Base-by-base conservation (phyloP, 352 stramenopile species). In the Globisporangium abappressorium region DNA sequence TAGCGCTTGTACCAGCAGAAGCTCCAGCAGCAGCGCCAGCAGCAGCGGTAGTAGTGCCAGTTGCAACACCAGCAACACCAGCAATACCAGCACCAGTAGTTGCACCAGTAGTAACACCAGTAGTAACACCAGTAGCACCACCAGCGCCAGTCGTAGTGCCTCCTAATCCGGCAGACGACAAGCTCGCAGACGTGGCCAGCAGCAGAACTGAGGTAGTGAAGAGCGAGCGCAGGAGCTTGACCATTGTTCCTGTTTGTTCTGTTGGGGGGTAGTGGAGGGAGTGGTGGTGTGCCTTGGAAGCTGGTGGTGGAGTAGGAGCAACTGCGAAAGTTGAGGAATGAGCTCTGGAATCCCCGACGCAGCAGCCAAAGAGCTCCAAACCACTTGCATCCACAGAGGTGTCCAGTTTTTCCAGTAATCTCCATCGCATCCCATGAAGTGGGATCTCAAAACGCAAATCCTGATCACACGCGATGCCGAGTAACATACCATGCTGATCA, bases 241-340 rank as follows among this genome's bases (percentile, higher is more conserved):
- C 41, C 47, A 66, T 66, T 24, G 47, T 22, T 57, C 12, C 34
- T 36, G 34, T 46, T 46, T 46, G 38, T 20, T 12, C 4, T 46
- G 38, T 20, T 46, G 12, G 38, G 24, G 18, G 28, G 8, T 15
- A 28, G 12, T 20, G 43, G 22, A 24, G 2, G 22, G 18, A 33
- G 41, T 43, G 41, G 41, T 22, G 28, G 18, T 51, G 49, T 66
- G 30, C 53, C 24, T 57, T 57, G 24, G 53, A 56, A 57, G 53
- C 53, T 57, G 53, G 12, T 57, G 26, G 6, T 55, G 38, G 14
- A 26, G 41, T 54, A 28, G 58, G 24, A 20, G 58, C 41, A 64
- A 64, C 41, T 64, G 58, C 26, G 38, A 56, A 64, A 64, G 58
- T 64, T 57, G 41, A n/a, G 43, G 26, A 64, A 33, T 64, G 58